These are phyloP conservation scores for Trichoderma reesei DNA, from an alignment of 495 filamentous ascomycete species.

Conservation along the genomic window DNA sequence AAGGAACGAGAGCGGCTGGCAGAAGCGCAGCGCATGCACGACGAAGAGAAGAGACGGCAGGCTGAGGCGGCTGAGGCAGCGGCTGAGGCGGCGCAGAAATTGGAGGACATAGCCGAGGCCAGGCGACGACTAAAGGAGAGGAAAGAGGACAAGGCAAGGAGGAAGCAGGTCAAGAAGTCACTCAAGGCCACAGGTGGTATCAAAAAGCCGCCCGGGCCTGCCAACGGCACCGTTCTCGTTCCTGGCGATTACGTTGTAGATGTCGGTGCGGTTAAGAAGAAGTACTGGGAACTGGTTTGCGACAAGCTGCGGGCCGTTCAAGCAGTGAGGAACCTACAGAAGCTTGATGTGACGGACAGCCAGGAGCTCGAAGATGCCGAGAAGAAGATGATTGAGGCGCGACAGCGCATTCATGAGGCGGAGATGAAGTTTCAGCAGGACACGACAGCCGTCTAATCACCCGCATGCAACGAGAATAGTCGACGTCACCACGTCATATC, in stretches of 20 bases:
- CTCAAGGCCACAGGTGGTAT: constrained; percentile 5
- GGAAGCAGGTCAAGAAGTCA: constrained; percentile 21
- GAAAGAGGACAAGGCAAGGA: constrained; percentile 26
- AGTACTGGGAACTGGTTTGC: constrained; percentile 11
- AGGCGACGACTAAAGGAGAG: constrained; percentile 26
- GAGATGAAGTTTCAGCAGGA: constrained; percentile 8
- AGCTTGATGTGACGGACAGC: not conserved
- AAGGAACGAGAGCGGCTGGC: constrained; percentile 25
- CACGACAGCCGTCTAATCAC: not conserved
- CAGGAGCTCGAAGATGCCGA: constrained; percentile 4
- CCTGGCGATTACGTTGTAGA: constrained; percentile 6
- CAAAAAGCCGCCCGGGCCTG: constrained; percentile 9
- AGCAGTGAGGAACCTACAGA: not conserved
- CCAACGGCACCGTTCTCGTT: constrained; percentile 21
- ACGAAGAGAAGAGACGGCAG: constrained; percentile 17
- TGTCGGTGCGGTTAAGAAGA: constrained; percentile 2
- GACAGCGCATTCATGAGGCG: constrained; percentile 6
- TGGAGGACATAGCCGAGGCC: constrained; percentile 29
- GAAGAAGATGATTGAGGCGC: not conserved
- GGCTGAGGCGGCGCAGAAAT: constrained; percentile 12
- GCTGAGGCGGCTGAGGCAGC: constrained; percentile 1
- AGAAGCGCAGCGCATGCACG: constrained; percentile 29
- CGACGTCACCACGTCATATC: not conserved
- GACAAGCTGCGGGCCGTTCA: constrained; percentile 11
- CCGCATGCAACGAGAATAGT: not conserved